These are phyloP conservation scores for Boletus smithii DNA, from an alignment of 1,284 basidiomycete genomes.

Conservation along the genomic window DNA sequence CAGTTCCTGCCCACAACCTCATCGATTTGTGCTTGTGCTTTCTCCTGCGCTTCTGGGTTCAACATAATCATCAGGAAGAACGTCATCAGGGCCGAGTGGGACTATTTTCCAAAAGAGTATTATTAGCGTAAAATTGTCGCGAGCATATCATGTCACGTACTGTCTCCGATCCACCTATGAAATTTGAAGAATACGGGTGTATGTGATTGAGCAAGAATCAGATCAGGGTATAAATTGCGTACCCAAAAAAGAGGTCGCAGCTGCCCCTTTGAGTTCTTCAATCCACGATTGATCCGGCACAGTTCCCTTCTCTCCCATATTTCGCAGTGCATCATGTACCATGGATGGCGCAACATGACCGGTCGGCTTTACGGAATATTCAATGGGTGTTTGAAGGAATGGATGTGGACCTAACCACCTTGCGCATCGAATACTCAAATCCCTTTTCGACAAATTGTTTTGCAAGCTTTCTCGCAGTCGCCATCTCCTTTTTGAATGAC, in stretches of 20 bases:
- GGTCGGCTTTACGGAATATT: not conserved
- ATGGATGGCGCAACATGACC: conserved; percentile 6
- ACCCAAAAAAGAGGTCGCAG: conserved; percentile 16
- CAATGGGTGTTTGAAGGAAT: not conserved
- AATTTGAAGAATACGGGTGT: not conserved
- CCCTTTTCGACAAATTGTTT: conserved; percentile 2
- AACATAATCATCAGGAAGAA: conserved; percentile 37
- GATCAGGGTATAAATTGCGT: not conserved
- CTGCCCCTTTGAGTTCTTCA: conserved; percentile 10
- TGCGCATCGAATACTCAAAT: conserved; percentile 10
- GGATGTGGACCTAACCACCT: not conserved
- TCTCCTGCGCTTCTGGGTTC: conserved; percentile 31
- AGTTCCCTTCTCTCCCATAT: not conserved
- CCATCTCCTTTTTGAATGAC: conserved; percentile 5
- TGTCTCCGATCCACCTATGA: conserved; percentile 14
- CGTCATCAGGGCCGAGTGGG: conserved; percentile 13
- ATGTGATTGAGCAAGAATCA: not conserved
- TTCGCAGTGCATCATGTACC: conserved; percentile 10
- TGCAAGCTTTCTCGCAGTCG: not conserved
- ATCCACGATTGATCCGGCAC: not conserved
- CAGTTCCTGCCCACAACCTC: conserved; percentile 27
- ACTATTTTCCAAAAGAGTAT: not conserved
- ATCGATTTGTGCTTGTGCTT: conserved; percentile 35
- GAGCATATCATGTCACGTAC: conserved; percentile 2
- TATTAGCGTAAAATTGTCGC: not conserved